Evolutionary conservation across 768 basidiomycete species (phyloP).

Genomic region (Termitomyces titanicus): DNA sequence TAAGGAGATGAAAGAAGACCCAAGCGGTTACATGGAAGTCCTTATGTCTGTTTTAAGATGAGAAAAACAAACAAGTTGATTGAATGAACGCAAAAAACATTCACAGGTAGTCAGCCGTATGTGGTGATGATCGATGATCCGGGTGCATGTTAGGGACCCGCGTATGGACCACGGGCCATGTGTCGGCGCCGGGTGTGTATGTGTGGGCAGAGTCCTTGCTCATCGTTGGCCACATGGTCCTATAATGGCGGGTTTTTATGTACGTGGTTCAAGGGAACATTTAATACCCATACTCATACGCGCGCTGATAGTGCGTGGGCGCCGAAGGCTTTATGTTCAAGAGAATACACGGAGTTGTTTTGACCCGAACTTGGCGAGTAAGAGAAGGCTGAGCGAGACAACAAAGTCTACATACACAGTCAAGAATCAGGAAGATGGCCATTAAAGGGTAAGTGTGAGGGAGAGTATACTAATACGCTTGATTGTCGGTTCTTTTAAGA

Average conservation of each 20-base stretch:
- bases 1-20: neutral
- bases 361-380: too few species aligned
- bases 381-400: too few species aligned
- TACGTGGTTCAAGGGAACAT: too few species aligned
- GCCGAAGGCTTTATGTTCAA: constrained; percentile 4
- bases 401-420: too few species aligned
- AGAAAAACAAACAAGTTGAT: neutral
- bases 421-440: too few species aligned
- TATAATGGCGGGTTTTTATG: constrained; percentile 1
- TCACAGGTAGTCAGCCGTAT: constrained; percentile 1
- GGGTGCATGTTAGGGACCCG: constrained; percentile 10
- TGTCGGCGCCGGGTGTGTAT: constrained; percentile 1
- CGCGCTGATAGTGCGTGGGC: constrained; percentile 1
- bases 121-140: constrained; percentile 9
- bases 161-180: constrained; percentile 6
- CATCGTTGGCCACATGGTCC: constrained; percentile 9
- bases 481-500: too few species aligned
- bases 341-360: neutral
- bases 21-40: neutral
- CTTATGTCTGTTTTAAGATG: neutral
- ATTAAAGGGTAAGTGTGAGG: too few species aligned
- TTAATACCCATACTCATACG: too few species aligned
- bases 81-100: neutral
- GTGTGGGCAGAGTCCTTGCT: neutral
- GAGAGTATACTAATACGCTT: too few species aligned